Percentiles rank a stretch among this genome's conserved stretches.
These are phyloP conservation scores for Cladosporium sp. DNA, from an alignment of 2,329 filamentous ascomycete genomes.

Conservation along the genomic window DNA sequence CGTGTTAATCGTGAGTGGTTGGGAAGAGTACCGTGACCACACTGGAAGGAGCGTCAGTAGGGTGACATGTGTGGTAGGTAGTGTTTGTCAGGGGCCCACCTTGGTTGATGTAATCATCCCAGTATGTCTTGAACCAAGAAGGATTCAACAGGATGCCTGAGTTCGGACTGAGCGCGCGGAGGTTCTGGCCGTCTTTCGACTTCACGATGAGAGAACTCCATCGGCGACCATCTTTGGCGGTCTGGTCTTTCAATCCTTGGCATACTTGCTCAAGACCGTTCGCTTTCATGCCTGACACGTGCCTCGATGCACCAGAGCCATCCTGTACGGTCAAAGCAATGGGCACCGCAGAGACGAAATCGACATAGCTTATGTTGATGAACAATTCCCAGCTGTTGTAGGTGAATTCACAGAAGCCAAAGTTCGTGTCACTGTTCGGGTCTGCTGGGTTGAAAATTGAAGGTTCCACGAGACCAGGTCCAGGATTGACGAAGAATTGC, in stretches of 20 bases:
- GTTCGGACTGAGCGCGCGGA: constrained; percentile 48
- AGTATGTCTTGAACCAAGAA: constrained; percentile 53
- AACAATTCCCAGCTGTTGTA: constrained; percentile 50
- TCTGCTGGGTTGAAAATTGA: constrained; percentile 41
- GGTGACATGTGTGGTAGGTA: not conserved
- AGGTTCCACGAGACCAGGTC: constrained; percentile 39
- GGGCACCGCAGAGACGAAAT: constrained; percentile 44
- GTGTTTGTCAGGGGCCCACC: constrained; percentile 8
- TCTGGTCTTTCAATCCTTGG: constrained; percentile 56
- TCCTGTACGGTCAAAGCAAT: constrained; percentile 42
- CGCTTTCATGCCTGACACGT: constrained; percentile 59
- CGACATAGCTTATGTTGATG: constrained; percentile 45
- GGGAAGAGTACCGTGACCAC: constrained; percentile 48
- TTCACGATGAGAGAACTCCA: constrained; percentile 63
- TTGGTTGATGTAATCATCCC: constrained; percentile 51
- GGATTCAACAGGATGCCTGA: constrained; percentile 48
- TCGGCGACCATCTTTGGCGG: constrained; percentile 54
- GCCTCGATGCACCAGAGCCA: constrained; percentile 40
- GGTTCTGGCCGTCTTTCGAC: constrained; percentile 36
- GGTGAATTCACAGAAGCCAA: constrained; percentile 51
- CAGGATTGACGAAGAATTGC: constrained; percentile 39
- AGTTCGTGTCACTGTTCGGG: constrained; percentile 47
- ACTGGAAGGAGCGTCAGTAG: constrained; percentile 34
- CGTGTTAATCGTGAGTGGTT: constrained; percentile 61
- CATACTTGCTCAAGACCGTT: constrained; percentile 60